Conservation (phyloP, 106 monocot genomes). For the Amphibolis antarctica region DNA sequence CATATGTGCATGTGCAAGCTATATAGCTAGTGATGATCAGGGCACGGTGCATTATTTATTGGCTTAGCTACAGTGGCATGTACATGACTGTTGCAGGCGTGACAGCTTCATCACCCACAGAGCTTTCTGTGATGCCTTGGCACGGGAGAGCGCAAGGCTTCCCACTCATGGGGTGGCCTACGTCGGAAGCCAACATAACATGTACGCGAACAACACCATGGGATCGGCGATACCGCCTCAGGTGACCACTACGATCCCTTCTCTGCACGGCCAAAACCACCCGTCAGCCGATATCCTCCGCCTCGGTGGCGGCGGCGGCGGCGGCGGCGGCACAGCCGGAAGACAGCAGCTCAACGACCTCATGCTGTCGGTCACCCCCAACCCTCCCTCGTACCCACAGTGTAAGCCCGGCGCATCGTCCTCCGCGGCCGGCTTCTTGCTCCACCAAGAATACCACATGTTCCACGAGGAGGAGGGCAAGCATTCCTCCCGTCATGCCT, state of each 20-base stretch:
- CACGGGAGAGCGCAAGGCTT: conserved; percentile 15
- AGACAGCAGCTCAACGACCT: conserved; percentile 5
- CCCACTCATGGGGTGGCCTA: conserved; percentile 10
- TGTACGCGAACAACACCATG: not conserved
- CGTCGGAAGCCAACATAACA: conserved; percentile 3
- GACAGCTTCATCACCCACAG: conserved; percentile 31
- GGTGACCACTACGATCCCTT: not conserved
- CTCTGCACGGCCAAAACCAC: conserved; percentile 7
- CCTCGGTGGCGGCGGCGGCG: conserved; percentile 3
- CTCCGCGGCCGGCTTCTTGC: conserved; percentile 6
- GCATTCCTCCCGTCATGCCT: too few species aligned
- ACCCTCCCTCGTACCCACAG: conserved; percentile 2
- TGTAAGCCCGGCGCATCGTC: conserved; percentile 7
- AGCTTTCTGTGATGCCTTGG: conserved; percentile 25
- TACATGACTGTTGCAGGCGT: conserved; percentile 8
- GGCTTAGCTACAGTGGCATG: too few species aligned
- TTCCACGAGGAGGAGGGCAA: conserved; percentile 2
- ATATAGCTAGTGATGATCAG: too few species aligned
- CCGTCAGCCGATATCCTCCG: conserved; percentile 11
- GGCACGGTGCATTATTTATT: too few species aligned
- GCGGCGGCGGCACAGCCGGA: not conserved
- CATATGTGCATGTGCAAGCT: too few species aligned
- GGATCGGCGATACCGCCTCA: not conserved
- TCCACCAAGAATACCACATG: conserved; percentile 1
- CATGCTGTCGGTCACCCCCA: not conserved